Conservation (phyloP, 2,329 filamentous ascomycete species). For the Kalmusia sp. region DNA sequence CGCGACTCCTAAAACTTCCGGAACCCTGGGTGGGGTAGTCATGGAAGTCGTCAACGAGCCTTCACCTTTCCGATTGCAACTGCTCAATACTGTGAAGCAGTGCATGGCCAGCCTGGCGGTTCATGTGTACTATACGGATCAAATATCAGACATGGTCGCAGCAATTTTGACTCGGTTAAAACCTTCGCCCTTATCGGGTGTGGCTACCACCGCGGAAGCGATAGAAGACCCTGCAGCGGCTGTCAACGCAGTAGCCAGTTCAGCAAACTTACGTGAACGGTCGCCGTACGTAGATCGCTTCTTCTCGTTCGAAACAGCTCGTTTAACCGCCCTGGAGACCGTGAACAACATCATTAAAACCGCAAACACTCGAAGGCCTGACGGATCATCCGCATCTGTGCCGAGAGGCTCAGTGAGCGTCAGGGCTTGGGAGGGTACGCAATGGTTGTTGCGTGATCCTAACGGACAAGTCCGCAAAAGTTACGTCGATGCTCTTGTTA, state of each 20-base stretch:
- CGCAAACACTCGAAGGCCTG: constrained; percentile 66
- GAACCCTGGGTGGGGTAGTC: constrained; percentile 34
- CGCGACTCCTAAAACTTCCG: constrained; percentile 23
- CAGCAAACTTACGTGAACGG: constrained; percentile 60
- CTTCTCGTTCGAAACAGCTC: constrained; percentile 69
- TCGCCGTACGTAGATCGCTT: constrained; percentile 60
- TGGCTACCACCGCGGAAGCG: constrained; percentile 54
- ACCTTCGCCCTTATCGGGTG: constrained; percentile 60
- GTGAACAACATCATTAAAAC: constrained; percentile 84
- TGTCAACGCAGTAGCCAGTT: constrained; percentile 56
- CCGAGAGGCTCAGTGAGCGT: constrained; percentile 78
- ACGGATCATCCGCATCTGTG: constrained; percentile 59
- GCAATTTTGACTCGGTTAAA: constrained; percentile 81
- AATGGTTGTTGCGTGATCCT: constrained; percentile 85
- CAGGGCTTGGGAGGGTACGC: constrained; percentile 93
- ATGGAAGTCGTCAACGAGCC: constrained; percentile 57
- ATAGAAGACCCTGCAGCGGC: constrained; percentile 59
- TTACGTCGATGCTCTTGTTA: constrained; percentile 82
- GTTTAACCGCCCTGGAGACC: constrained; percentile 72
- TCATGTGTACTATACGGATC: constrained; percentile 96
- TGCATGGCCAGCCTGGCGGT: constrained; percentile 92
- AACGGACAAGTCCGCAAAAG: constrained; percentile 81
- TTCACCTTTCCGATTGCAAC: constrained; percentile 62
- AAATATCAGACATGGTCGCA: constrained; percentile 92
- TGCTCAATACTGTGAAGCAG: constrained; percentile 75